Conservation (phyloP, 805 yeast genomes). For the Sungouiella blattae region DNA sequence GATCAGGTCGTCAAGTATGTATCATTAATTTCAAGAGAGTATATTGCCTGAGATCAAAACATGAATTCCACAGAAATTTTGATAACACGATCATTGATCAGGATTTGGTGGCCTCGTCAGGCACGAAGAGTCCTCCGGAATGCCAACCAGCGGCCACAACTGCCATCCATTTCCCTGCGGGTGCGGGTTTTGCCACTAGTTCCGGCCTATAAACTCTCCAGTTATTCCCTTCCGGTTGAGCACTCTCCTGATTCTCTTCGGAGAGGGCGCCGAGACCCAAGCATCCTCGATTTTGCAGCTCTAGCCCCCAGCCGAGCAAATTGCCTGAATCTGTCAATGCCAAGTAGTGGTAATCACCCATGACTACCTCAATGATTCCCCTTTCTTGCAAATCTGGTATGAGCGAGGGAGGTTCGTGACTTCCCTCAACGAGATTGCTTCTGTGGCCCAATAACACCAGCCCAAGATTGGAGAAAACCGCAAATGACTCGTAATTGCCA, state of each 20-base stretch:
- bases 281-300: conserved; percentile 61
- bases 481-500: conserved; percentile 54
- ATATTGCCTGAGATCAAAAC: too few species aligned
- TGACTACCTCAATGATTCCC: conserved; percentile 51
- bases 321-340: conserved; percentile 61
- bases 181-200: conserved; percentile 1
- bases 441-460: conserved; percentile 40
- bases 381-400: conserved; percentile 43
- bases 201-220: conserved; percentile 38
- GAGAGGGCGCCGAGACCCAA: conserved; percentile 51
- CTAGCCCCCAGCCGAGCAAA: conserved; percentile 65
- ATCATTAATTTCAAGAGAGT: too few species aligned
- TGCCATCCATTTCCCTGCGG: conserved; percentile 47
- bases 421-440: conserved; percentile 12
- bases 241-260: conserved; percentile 6
- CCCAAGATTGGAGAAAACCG: conserved; percentile 52
- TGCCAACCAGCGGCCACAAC: conserved; percentile 83
- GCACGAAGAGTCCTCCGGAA: conserved; percentile 52
- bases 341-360: conserved; percentile 70
- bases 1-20: too few species aligned
- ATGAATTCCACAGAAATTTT: too few species aligned
- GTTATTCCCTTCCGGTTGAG: conserved; percentile 12
- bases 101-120: too few species aligned
- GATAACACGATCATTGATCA: too few species aligned
- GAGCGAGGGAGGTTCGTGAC: not conserved